phyloP scores from a whole-genome alignment of 768 basidiomycete genomes.

The Lentinula sp. region DNA sequence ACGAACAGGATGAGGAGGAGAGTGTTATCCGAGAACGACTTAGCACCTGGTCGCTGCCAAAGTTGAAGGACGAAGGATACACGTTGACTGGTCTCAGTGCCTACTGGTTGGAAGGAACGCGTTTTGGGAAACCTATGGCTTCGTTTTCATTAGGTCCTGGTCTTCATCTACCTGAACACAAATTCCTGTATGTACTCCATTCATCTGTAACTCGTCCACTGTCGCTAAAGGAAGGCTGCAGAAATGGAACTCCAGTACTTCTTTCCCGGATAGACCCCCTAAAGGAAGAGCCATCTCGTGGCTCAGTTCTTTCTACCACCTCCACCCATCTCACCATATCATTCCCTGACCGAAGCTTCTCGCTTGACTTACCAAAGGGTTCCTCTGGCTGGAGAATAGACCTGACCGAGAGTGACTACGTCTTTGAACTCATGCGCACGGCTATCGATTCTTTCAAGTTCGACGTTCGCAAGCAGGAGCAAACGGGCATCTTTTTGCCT shows the following conservation, averaged over 20 bases:
- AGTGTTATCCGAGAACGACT: slow-evolving; percentile 57
- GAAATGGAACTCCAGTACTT: slow-evolving; percentile 66
- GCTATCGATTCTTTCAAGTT: slow-evolving; percentile 55
- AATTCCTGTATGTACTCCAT: slow-evolving; percentile 54
- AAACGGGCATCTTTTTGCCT: slow-evolving; percentile 8
- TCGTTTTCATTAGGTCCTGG: slow-evolving; percentile 64
- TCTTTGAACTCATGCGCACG: slow-evolving; percentile 61
- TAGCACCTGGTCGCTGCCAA: slow-evolving; percentile 56
- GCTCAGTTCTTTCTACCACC: slow-evolving; percentile 45
- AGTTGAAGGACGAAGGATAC: slow-evolving; percentile 66
- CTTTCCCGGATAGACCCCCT: slow-evolving; percentile 61
- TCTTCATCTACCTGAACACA: slow-evolving; percentile 53
- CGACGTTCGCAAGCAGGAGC: slow-evolving; percentile 42
- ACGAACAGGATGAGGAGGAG: slow-evolving; percentile 64
- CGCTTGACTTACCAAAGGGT: slow-evolving; percentile 24
- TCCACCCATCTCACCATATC: slow-evolving; percentile 50
- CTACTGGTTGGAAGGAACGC: slow-evolving; percentile 62
- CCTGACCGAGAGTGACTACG: slow-evolving; percentile 59
- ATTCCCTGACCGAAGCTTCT: slow-evolving; percentile 36
- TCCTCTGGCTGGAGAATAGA: slow-evolving; percentile 52
- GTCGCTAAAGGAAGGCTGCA: slow-evolving; percentile 20
- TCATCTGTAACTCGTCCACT: not conserved
- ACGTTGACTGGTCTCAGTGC: slow-evolving; percentile 58
- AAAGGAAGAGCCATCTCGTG: slow-evolving; percentile 44
- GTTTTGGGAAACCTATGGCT: slow-evolving; percentile 62